Evolutionary conservation across 176 grass and related monocot species (phyloP), one percentile per base, ranked within the genome.

Genomic region (Avena sativa): DNA sequence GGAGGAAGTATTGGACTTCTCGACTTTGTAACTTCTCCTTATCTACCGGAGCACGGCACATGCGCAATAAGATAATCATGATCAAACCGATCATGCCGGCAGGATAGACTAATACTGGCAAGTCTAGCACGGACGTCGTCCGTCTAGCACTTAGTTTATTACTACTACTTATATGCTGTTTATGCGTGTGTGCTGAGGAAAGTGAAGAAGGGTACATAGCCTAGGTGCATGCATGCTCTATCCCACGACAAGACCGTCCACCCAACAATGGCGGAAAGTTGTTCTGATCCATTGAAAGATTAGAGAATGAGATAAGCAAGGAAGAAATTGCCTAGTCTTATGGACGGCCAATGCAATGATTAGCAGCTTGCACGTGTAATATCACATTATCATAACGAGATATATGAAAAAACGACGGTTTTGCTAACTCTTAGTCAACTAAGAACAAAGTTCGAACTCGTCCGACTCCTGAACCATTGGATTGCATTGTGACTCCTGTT

Each of bases 211-310:
- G 12, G 71, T 71, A 71, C 36, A 64, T 14, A 48, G n/a, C 12
- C 23, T 50, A 75, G 71, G 71, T 74, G 71, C 71, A 28, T 75
- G 72, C 47, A 52, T 52, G 72, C 1, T 47, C 1, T 30, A 13
- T 75, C 72, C 72, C 47, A 28, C 13, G 23, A 74, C 71, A 50
- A 15, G 72, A 75, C 72, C 23, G 47, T 52, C 72, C 72, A 75
- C 72, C 48, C 23, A 75, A 52, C 13, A 75, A 52, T 75, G 47
- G 8, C 23, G 47, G 72, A 75, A 75, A 75, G 47, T 75, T 8
- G 6, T 17, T 30, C 21, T 51, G 21, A 75, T 74, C 71, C 67
- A 71, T 28, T 28, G 72, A 3, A 51, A 51, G 14, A 75, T 51
- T 75, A 28, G 25, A 48, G n/a, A 23, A 49, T 21, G 14, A 48